phyloP scores from a whole-genome alignment of 1,139 yeast genomes.

The Hansenula lynferdii region DNA sequence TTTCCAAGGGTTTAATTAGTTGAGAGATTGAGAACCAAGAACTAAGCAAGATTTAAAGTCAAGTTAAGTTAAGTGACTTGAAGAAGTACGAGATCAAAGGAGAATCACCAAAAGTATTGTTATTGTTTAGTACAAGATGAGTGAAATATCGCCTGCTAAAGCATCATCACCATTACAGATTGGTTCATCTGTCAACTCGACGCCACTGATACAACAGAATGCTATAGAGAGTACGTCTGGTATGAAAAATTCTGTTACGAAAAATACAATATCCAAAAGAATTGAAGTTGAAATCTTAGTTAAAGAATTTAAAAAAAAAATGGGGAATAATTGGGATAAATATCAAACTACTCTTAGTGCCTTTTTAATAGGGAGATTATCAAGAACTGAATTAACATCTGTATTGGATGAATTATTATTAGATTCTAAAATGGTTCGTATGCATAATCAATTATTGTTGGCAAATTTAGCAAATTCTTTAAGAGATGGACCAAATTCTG shows the following conservation, averaged over 20 bases:
- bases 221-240: neutral
- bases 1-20: neutral
- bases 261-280: slow-evolving; percentile 32
- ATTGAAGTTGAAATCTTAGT: slow-evolving; percentile 72
- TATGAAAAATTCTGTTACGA: neutral
- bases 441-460: slow-evolving; percentile 79
- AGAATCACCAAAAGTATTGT: too few species aligned
- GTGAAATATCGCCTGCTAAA: slow-evolving; percentile 1
- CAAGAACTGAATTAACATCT: slow-evolving; percentile 66
- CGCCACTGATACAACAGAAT: neutral
- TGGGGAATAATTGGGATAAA: slow-evolving; percentile 81
- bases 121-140: neutral
- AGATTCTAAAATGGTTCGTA: slow-evolving; percentile 42
- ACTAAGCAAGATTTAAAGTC: neutral
- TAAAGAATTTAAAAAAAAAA: slow-evolving; percentile 60
- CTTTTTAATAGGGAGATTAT: slow-evolving; percentile 74
- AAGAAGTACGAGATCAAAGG: too few species aligned
- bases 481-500: slow-evolving; percentile 53
- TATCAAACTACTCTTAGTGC: slow-evolving; percentile 77
- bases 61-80: too few species aligned
- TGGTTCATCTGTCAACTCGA: neutral
- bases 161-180: slow-evolving; percentile 1
- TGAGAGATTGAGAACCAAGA: too few species aligned
- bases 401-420: slow-evolving; percentile 47
- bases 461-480: slow-evolving; percentile 83